Evolutionary conservation across 2,329 filamentous ascomycete species (phyloP).

Genomic region (Alternaria gansuensis): DNA sequence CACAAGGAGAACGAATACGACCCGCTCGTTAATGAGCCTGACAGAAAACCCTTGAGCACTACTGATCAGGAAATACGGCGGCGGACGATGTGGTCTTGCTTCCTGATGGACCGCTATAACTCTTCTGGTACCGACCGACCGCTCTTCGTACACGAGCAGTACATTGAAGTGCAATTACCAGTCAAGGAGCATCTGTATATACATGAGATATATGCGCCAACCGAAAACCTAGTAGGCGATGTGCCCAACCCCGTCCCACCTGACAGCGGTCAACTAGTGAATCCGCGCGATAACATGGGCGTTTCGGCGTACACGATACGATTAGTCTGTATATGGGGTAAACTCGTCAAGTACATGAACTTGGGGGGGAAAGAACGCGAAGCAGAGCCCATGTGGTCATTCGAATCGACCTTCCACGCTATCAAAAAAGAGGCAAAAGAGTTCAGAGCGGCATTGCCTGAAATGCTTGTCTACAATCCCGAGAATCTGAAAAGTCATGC

Average conservation of each 20-base stretch:
- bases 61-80: slow-evolving; percentile 92
- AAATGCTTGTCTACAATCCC: slow-evolving; percentile 73
- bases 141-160: slow-evolving; percentile 88
- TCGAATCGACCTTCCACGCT: slow-evolving; percentile 76
- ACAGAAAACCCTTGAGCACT: slow-evolving; percentile 76
- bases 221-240: slow-evolving; percentile 80
- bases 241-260: slow-evolving; percentile 69
- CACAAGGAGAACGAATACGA: slow-evolving; percentile 91
- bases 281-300: slow-evolving; percentile 87
- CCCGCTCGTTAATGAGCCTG: slow-evolving; percentile 69
- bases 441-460: slow-evolving; percentile 74
- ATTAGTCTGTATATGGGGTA: slow-evolving; percentile 86
- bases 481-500: slow-evolving; percentile 88
- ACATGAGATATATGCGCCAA: slow-evolving; percentile 87
- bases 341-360: slow-evolving; percentile 88
- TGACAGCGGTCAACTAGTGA: slow-evolving; percentile 70
- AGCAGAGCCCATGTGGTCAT: slow-evolving; percentile 78
- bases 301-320: slow-evolving; percentile 90
- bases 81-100: slow-evolving; percentile 97
- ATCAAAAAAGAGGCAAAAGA: slow-evolving; percentile 76
- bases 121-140: slow-evolving; percentile 93
- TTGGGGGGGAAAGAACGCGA: slow-evolving; percentile 86
- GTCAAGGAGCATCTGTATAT: slow-evolving; percentile 91
- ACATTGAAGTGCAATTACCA: slow-evolving; percentile 86
- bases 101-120: slow-evolving; percentile 96